A percentile compares a stretch with the other conserved stretches of the same genome.
Evolutionary conservation across 139 green algal species (phyloP).

Genomic region (Trebouxia sp.): DNA sequence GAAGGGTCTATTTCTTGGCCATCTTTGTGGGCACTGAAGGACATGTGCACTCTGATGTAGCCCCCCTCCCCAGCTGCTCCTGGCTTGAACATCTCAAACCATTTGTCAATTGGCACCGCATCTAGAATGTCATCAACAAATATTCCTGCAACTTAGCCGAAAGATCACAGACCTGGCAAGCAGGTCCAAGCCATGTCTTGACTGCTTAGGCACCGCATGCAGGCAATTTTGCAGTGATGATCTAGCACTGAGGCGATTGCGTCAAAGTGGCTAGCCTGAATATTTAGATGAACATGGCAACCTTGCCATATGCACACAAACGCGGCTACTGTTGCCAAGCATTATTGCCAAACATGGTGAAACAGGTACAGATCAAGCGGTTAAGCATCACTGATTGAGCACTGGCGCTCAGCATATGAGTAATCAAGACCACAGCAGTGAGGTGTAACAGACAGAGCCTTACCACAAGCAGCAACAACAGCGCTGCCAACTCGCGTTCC

Average conservation of each 20-base stretch:
- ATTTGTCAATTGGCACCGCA: constrained; percentile 91
- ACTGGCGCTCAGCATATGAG: not conserved
- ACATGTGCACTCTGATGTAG: constrained; percentile 83
- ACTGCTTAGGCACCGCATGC: not conserved
- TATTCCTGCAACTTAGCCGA: constrained; percentile 61
- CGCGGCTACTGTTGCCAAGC: not conserved
- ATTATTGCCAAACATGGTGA: not conserved
- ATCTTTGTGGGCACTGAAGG: constrained; percentile 49
- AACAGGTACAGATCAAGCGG: not conserved
- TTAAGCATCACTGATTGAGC: not conserved
- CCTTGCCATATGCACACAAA: not conserved
- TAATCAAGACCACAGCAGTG: too few relatives aligned
- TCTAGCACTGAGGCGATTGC: too few relatives aligned
- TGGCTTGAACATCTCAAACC: constrained; percentile 94
- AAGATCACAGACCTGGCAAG: too few relatives aligned
- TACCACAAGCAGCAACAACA: constrained; percentile 83
- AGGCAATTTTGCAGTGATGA: not conserved
- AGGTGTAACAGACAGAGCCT: not conserved
- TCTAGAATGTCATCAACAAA: constrained; percentile 90
- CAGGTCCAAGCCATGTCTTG: not conserved
- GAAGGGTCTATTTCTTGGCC: not conserved
- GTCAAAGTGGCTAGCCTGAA: too few relatives aligned
- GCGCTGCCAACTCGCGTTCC: constrained; percentile 53
- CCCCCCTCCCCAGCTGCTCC: constrained; percentile 73
- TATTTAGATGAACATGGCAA: too few relatives aligned